Percentiles rank a stretch among this genome's conserved stretches.
Conservation (phyloP, 2,329 filamentous ascomycete species). For the Phialophora macrospora region DNA sequence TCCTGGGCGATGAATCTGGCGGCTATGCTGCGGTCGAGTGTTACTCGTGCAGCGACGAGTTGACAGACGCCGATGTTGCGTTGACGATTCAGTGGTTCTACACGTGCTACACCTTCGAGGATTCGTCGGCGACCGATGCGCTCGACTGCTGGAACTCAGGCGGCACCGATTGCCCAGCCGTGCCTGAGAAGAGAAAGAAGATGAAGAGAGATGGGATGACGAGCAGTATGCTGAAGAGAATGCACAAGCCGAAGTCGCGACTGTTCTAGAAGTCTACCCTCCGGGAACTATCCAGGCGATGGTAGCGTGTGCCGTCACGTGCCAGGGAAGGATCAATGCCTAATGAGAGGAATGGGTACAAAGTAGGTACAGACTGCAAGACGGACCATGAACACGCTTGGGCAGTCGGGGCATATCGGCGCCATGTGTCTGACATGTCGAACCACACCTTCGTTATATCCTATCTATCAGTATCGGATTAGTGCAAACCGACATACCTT, state of each 20-base stretch:
- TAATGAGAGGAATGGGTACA: background rate
- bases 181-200: conserved; percentile 2
- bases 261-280: background rate
- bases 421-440: background rate
- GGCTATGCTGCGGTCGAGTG: background rate
- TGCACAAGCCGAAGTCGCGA: background rate
- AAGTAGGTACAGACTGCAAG: background rate
- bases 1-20: background rate
- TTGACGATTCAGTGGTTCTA: background rate
- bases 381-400: background rate
- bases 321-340: background rate
- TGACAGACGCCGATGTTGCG: background rate
- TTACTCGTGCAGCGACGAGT: background rate
- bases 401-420: background rate
- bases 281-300: no score
- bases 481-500: background rate
- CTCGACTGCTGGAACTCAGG: conserved; percentile 10
- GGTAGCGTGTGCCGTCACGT: background rate
- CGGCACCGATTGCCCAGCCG: background rate
- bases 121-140: background rate
- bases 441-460: background rate
- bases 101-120: conserved; percentile 5
- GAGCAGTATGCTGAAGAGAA: background rate
- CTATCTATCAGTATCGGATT: background rate
- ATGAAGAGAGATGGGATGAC: background rate